Percentiles rank a stretch among this genome's conserved stretches.
Evolutionary conservation across 345 rosid species (phyloP).

Genomic region (Viola odorata): DNA sequence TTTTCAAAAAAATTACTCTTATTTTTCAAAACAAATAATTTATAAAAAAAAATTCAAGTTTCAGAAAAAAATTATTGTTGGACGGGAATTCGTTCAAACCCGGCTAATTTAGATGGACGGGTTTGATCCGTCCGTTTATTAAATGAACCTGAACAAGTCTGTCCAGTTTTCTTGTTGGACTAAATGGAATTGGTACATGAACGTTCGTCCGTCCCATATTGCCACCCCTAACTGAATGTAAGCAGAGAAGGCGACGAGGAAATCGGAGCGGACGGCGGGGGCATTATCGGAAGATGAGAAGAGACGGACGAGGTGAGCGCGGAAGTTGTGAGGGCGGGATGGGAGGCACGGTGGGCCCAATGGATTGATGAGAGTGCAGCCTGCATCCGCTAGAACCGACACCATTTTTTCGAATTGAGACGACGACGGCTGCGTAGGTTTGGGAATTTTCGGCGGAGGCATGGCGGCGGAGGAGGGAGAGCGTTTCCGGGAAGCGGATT

Average conservation of each 20-base stretch:
- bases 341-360: conserved; percentile 65
- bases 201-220: too few species aligned
- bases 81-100: too few species aligned
- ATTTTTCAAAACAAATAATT: too few species aligned
- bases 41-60: too few species aligned
- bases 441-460: conserved; percentile 1
- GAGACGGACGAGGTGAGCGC: conserved; percentile 47
- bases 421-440: background rate
- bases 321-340: conserved; percentile 52
- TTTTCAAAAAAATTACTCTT: too few species aligned
- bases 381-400: conserved; percentile 61
- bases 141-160: too few species aligned
- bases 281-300: conserved; percentile 31
- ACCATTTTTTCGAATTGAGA: conserved; percentile 42
- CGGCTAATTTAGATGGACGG: too few species aligned
- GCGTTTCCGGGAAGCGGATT: background rate
- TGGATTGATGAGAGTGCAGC: conserved; percentile 59
- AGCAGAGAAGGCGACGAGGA: conserved; percentile 47
- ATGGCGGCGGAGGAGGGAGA: conserved; percentile 12
- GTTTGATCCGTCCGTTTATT: too few species aligned
- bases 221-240: conserved; percentile 27
- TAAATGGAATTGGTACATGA: too few species aligned
- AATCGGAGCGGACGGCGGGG: conserved; percentile 34
- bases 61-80: too few species aligned
- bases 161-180: too few species aligned